phyloP scores from a whole-genome alignment of 148 eudicot genomes.

The Dianthus caryophyllus region DNA sequence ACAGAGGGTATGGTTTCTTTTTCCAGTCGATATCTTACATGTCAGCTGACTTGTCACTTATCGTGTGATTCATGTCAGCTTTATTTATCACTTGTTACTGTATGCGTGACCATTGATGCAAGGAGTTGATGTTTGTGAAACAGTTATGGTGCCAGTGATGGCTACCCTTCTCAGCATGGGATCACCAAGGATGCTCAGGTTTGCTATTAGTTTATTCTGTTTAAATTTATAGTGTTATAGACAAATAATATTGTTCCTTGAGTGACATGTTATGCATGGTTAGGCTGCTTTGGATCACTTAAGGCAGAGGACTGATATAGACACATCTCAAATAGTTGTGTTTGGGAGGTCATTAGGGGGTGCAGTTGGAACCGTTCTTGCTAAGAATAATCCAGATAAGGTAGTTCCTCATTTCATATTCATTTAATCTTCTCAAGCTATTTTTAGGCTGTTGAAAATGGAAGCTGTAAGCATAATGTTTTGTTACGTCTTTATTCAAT shows the following conservation, averaged over 20 bases:
- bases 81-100: constrained; percentile 6
- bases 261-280: constrained; percentile 9
- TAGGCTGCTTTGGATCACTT: constrained; percentile 97
- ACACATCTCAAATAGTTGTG: constrained; percentile 78
- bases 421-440: background rate
- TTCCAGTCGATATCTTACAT: background rate
- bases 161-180: constrained; percentile 93
- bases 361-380: constrained; percentile 82
- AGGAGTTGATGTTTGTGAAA: constrained; percentile 17
- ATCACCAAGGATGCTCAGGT: constrained; percentile 95
- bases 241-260: constrained; percentile 5
- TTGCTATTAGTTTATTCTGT: constrained; percentile 3
- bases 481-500: background rate
- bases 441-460: background rate
- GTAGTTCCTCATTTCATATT: constrained; percentile 26
- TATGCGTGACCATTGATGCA: background rate
- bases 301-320: constrained; percentile 82
- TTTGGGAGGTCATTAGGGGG: constrained; percentile 99
- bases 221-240: background rate
- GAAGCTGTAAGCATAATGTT: background rate
- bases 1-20: constrained; percentile 73
- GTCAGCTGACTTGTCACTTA: too few species aligned
- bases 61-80: too few species aligned
- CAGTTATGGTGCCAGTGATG: constrained; percentile 97
- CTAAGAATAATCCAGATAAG: constrained; percentile 88